Evolutionary conservation across 2,329 filamentous ascomycete species (phyloP).

Genomic region (Sclerotinia spermophila): DNA sequence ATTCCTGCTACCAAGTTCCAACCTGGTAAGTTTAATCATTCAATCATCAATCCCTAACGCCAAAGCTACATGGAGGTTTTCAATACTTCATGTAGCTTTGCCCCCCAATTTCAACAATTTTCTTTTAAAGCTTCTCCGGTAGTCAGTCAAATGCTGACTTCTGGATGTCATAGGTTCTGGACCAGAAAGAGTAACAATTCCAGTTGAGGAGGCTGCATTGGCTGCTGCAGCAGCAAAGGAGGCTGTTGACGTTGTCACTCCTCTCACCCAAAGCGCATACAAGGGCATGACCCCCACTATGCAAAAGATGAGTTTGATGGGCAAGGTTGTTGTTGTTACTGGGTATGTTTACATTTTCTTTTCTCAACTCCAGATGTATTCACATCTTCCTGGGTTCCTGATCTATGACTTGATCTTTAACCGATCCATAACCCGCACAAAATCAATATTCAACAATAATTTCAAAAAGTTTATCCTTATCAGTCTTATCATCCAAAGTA

Average conservation of each 20-base stretch:
- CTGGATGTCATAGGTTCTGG: slow-evolving; percentile 9
- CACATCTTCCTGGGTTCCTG: neutral
- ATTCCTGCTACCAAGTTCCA: slow-evolving; percentile 22
- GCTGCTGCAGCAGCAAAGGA: slow-evolving; percentile 15
- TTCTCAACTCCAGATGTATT: neutral
- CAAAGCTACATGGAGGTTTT: neutral
- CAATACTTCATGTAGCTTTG: neutral
- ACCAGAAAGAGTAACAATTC: slow-evolving; percentile 28
- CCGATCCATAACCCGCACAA: neutral
- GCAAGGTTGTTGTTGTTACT: slow-evolving; percentile 69
- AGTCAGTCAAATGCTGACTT: neutral
- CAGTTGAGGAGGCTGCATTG: slow-evolving; percentile 26
- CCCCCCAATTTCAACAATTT: neutral
- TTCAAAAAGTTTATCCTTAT: neutral
- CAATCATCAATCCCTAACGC: neutral
- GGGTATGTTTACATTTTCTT: slow-evolving; percentile 48
- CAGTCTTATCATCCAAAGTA: slow-evolving; percentile 3
- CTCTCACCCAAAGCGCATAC: slow-evolving; percentile 52
- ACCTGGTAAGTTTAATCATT: slow-evolving; percentile 12
- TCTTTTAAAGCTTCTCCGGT: neutral
- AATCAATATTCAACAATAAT: neutral
- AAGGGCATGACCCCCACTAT: slow-evolving; percentile 59
- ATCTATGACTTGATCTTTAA: neutral
- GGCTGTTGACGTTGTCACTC: slow-evolving; percentile 34
- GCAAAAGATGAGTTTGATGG: slow-evolving; percentile 65